Evolutionary conservation across 2,329 filamentous ascomycete genomes (phyloP).

Genomic region (Plectosphaerella plurivora): DNA sequence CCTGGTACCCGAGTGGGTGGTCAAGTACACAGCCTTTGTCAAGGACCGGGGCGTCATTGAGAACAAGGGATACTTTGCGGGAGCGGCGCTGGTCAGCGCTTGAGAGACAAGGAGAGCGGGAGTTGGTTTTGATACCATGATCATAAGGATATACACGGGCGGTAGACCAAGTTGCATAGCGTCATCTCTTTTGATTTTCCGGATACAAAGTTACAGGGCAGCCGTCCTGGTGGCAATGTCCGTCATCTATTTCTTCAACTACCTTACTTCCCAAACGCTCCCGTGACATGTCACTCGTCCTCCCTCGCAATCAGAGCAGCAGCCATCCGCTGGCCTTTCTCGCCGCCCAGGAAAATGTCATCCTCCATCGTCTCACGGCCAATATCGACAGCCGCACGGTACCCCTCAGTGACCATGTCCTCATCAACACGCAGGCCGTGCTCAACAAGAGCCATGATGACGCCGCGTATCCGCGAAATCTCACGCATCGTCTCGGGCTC

Average conservation of each 20-base stretch:
- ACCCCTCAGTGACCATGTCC: slow-evolving; percentile 78
- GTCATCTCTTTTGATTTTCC: not conserved
- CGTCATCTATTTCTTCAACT: too few relatives aligned
- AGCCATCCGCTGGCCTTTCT: slow-evolving; percentile 46
- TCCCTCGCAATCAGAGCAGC: slow-evolving; percentile 24
- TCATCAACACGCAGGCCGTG: slow-evolving; percentile 83
- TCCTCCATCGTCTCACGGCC: slow-evolving; percentile 57
- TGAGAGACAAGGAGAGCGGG: slow-evolving; percentile 7
- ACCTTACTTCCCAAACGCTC: too few relatives aligned
- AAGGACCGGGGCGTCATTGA: slow-evolving; percentile 90
- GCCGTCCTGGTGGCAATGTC: not conserved
- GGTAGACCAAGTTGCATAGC: slow-evolving; percentile 3
- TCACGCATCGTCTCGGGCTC: slow-evolving; percentile 73
- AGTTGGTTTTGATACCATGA: not conserved
- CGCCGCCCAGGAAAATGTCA: slow-evolving; percentile 56
- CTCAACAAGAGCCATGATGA: slow-evolving; percentile 79
- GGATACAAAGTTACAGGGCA: not conserved
- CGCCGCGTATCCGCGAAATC: slow-evolving; percentile 78
- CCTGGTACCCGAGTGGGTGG: slow-evolving; percentile 86
- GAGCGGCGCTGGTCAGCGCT: slow-evolving; percentile 60
- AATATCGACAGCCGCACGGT: slow-evolving; percentile 75
- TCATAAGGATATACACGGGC: not conserved
- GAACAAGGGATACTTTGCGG: slow-evolving; percentile 96
- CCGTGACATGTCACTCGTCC: not conserved
- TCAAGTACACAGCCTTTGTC: slow-evolving; percentile 95